phyloP scores from a whole-genome alignment of 345 rosid genomes.

The Brassica cretica region DNA sequence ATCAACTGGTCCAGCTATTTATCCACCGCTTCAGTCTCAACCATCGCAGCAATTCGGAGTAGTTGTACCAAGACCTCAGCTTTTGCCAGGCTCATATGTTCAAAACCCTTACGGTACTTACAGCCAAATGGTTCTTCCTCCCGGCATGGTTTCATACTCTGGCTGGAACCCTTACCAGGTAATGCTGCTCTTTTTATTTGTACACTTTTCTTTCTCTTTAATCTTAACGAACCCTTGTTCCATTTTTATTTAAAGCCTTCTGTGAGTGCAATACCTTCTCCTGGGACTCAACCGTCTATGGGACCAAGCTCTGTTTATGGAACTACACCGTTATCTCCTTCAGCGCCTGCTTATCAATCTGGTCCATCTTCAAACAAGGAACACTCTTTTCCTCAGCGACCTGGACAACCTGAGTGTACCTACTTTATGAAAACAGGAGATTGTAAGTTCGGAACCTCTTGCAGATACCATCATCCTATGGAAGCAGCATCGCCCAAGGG shows the following conservation, averaged over 20 bases:
- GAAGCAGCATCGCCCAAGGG: constrained; percentile 52
- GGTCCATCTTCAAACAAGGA: constrained; percentile 60
- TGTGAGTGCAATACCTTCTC: constrained; percentile 57
- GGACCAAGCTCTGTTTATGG: constrained; percentile 67
- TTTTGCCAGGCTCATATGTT: constrained; percentile 65
- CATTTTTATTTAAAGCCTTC: constrained; percentile 46
- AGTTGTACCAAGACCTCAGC: constrained; percentile 70
- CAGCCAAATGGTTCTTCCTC: constrained; percentile 61
- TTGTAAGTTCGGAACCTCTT: constrained; percentile 80
- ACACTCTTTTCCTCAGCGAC: constrained; percentile 74
- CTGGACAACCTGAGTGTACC: constrained; percentile 86
- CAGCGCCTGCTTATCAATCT: constrained; percentile 61
- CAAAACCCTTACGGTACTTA: constrained; percentile 63
- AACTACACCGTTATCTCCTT: constrained; percentile 39
- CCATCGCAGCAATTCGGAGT: constrained; percentile 76
- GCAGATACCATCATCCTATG: constrained; percentile 91
- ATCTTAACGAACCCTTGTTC: background rate
- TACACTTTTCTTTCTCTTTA: background rate
- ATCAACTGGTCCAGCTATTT: constrained; percentile 46
- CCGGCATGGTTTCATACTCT: constrained; percentile 49
- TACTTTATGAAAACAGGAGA: constrained; percentile 83
- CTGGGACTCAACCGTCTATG: constrained; percentile 54
- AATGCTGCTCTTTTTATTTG: constrained; percentile 11
- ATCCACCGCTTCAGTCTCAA: constrained; percentile 69
- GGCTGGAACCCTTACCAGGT: constrained; percentile 83